These are phyloP conservation scores for Yamadazyma triangularis DNA, from an alignment of 1,139 yeast species.

Conservation along the genomic window DNA sequence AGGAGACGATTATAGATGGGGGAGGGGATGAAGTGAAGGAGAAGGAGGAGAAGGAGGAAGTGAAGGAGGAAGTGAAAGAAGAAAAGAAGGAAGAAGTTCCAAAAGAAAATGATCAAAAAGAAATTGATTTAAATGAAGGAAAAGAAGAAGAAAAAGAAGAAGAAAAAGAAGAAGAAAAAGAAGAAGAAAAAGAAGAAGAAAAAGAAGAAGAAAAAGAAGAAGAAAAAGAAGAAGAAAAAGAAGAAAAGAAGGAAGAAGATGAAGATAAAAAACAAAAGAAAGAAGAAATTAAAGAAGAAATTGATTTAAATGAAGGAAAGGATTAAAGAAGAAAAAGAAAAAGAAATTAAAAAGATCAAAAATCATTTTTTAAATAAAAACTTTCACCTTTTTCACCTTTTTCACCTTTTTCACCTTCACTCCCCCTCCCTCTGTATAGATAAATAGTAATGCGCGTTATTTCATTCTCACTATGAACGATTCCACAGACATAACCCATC, in stretches of 20 bases:
- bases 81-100: neutral
- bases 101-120: no score
- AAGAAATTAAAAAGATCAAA: constrained; percentile 5
- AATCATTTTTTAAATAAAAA: no score
- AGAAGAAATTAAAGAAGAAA: no score
- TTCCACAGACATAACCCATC: no score
- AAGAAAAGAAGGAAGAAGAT: constrained; percentile 2
- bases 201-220: constrained; percentile 1
- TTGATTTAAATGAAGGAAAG: no score
- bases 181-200: constrained; percentile 1
- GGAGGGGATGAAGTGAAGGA: constrained; percentile 1
- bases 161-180: constrained; percentile 5
- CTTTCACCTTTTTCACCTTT: no score
- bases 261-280: constrained; percentile 1
- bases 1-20: constrained; percentile 44
- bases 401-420: no score
- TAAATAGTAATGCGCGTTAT: no score
- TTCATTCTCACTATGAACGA: no score
- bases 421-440: neutral
- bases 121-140: no score
- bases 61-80: constrained; percentile 2
- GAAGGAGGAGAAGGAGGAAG: neutral
- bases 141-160: constrained; percentile 8
- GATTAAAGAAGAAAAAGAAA: constrained; percentile 7
- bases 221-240: neutral